These are phyloP conservation scores for Plasmodium malariae DNA, from an alignment of 169 alveolate genomes.

Conservation along the genomic window DNA sequence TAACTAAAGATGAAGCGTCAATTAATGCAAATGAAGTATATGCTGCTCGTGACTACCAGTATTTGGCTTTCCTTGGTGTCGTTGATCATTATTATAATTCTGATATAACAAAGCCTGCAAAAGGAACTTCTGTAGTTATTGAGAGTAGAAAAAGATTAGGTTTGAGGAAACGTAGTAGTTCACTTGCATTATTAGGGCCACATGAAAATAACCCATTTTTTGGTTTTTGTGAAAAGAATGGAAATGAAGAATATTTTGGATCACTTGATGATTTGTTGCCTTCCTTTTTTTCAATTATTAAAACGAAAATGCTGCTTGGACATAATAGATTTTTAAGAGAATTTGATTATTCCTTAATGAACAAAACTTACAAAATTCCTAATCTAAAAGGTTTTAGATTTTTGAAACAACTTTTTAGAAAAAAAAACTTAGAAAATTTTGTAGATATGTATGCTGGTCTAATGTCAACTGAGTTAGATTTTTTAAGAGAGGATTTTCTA, in stretches of 20 bases:
- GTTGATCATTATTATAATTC: constrained; percentile 46
- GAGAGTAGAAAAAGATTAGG: constrained; percentile 16
- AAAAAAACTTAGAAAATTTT: constrained; percentile 52
- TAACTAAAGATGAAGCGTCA: neutral
- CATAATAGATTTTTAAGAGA: constrained; percentile 34
- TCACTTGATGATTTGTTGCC: constrained; percentile 34
- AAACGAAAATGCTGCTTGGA: constrained; percentile 34
- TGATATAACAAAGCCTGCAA: constrained; percentile 24
- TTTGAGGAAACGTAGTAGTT: constrained; percentile 49
- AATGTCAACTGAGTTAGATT: constrained; percentile 33
- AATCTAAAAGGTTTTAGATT: constrained; percentile 42
- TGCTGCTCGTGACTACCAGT: constrained; percentile 35
- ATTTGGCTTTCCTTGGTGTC: constrained; percentile 25
- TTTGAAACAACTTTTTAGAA: constrained; percentile 51
- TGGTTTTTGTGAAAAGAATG: constrained; percentile 20
- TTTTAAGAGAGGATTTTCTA: constrained; percentile 37
- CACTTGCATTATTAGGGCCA: constrained; percentile 1
- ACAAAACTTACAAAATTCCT: constrained; percentile 30
- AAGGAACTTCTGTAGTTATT: constrained; percentile 7
- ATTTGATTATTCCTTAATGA: constrained; percentile 10
- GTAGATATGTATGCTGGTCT: constrained; percentile 27
- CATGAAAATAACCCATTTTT: neutral
- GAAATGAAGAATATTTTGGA: constrained; percentile 20
- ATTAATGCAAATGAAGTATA: neutral
- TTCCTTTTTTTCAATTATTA: constrained; percentile 53